These are phyloP conservation scores for Tardiomyces blankii DNA, from an alignment of 1,139 yeast genomes.

Conservation along the genomic window DNA sequence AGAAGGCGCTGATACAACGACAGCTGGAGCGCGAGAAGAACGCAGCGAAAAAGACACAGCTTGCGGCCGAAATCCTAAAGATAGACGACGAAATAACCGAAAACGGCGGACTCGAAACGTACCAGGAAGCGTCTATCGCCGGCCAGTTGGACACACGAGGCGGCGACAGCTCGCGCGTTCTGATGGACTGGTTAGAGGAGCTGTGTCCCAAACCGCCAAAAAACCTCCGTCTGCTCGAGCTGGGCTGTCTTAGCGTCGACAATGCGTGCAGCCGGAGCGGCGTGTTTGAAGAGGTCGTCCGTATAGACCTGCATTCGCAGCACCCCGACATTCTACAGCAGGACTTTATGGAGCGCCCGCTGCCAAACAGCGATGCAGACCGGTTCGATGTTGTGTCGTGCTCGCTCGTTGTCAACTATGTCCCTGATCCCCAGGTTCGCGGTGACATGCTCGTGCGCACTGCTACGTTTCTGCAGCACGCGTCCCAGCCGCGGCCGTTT, in stretches of 20 bases:
- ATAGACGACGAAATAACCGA: conserved; percentile 9
- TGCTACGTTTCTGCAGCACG: conserved; percentile 40
- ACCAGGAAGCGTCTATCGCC: conserved; percentile 78
- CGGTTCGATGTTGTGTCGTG: conserved; percentile 63
- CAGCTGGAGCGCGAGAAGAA: conserved; percentile 3
- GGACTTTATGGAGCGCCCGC: conserved; percentile 72
- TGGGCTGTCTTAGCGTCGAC: conserved; percentile 64
- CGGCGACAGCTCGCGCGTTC: conserved; percentile 76
- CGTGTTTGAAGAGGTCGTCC: conserved; percentile 29
- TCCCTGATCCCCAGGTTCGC: conserved; percentile 56
- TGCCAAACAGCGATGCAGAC: conserved; percentile 36
- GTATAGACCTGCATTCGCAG: conserved; percentile 78
- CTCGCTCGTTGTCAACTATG: conserved; percentile 81
- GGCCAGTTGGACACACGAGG: conserved; percentile 76
- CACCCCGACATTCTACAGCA: conserved; percentile 60
- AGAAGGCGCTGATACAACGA: conserved; percentile 14
- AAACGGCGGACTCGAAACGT: conserved; percentile 40
- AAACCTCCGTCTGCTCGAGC: conserved; percentile 48
- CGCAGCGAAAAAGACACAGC: neutral
- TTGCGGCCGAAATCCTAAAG: conserved; percentile 5
- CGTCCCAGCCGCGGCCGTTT: conserved; percentile 11
- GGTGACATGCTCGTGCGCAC: conserved; percentile 69
- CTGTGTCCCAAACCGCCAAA: conserved; percentile 5
- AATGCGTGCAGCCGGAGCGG: conserved; percentile 51
- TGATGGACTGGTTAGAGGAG: conserved; percentile 54